Percentiles rank a stretch among this genome's conserved stretches.
These are phyloP conservation scores for Candida taoyuanica DNA, from an alignment of 805 yeast genomes.

Conservation along the genomic window DNA sequence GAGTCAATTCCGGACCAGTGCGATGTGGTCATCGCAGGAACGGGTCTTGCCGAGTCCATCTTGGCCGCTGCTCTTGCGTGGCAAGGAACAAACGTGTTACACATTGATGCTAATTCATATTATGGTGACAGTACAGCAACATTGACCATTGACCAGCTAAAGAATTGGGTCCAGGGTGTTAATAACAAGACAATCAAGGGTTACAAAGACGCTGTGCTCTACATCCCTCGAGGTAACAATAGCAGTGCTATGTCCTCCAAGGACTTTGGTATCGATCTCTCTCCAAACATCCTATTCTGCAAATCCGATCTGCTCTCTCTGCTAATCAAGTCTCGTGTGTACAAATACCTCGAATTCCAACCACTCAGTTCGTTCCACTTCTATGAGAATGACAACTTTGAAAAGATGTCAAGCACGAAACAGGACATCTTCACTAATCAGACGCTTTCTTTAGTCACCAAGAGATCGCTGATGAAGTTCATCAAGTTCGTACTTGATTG, in stretches of 20 bases:
- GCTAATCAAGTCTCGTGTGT: slow-evolving; percentile 79
- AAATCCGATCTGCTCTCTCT: slow-evolving; percentile 80
- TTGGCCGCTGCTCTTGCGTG: slow-evolving; percentile 93
- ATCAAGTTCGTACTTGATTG: slow-evolving; percentile 79
- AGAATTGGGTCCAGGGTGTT: slow-evolving; percentile 74
- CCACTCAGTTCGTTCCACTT: slow-evolving; percentile 86
- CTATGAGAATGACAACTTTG: slow-evolving; percentile 88
- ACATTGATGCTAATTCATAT: slow-evolving; percentile 76
- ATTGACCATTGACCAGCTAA: slow-evolving; percentile 78
- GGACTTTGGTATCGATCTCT: slow-evolving; percentile 83
- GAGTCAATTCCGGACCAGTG: slow-evolving; percentile 60
- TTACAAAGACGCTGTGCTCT: slow-evolving; percentile 69
- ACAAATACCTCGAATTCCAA: slow-evolving; percentile 88
- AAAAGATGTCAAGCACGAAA: slow-evolving; percentile 77
- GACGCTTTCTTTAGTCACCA: slow-evolving; percentile 64
- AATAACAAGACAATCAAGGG: slow-evolving; percentile 36
- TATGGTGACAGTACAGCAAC: slow-evolving; percentile 91
- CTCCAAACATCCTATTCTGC: slow-evolving; percentile 86
- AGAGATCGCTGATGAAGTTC: slow-evolving; percentile 85
- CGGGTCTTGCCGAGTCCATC: slow-evolving; percentile 85
- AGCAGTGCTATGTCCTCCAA: slow-evolving; percentile 44
- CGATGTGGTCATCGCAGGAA: slow-evolving; percentile 89
- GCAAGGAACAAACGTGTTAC: slow-evolving; percentile 96
- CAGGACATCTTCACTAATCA: slow-evolving; percentile 94
- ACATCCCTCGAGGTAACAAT: slow-evolving; percentile 61